Percentiles rank a stretch among this genome's conserved stretches.
Evolutionary conservation across 768 basidiomycete genomes (phyloP).

Genomic region (Lactarius pseudohatsudake): DNA sequence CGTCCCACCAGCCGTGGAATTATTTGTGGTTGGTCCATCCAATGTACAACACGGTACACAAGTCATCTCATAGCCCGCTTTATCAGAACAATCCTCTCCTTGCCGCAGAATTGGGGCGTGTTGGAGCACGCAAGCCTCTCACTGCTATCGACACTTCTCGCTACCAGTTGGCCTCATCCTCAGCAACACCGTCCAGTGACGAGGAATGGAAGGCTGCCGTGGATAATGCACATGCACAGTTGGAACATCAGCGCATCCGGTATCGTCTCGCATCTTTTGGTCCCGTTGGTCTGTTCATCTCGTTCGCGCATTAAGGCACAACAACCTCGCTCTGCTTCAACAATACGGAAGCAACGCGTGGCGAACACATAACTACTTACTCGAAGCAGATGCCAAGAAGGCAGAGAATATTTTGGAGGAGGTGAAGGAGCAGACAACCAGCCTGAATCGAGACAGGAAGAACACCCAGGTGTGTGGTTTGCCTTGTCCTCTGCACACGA

Average conservation of each 20-base stretch:
- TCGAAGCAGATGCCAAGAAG: slow-evolving; percentile 74
- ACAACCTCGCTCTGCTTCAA: slow-evolving; percentile 79
- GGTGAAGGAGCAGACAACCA: slow-evolving; percentile 73
- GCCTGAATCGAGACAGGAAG: slow-evolving; percentile 87
- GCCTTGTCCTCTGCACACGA: slow-evolving; percentile 3
- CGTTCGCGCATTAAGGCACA: slow-evolving; percentile 52
- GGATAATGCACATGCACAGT: slow-evolving; percentile 74
- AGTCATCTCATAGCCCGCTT: slow-evolving; percentile 2
- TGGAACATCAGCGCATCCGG: slow-evolving; percentile 85
- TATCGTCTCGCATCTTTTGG: slow-evolving; percentile 35
- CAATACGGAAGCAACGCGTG: slow-evolving; percentile 90
- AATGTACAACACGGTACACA: background rate
- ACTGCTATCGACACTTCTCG: slow-evolving; percentile 68
- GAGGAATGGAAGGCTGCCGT: slow-evolving; percentile 76
- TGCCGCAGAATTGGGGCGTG: slow-evolving; percentile 69
- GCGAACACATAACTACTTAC: slow-evolving; percentile 86
- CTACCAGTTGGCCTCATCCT: slow-evolving; percentile 72
- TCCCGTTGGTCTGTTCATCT: slow-evolving; percentile 3
- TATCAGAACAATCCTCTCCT: slow-evolving; percentile 65
- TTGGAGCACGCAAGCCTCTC: slow-evolving; percentile 65
- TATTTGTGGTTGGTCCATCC: slow-evolving; percentile 63
- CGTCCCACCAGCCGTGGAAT: slow-evolving; percentile 61
- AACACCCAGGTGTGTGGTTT: slow-evolving; percentile 64
- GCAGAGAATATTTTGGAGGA: slow-evolving; percentile 74
- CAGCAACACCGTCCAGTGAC: slow-evolving; percentile 59